Conservation (phyloP, 768 basidiomycete genomes). For the Trametes elegans region DNA sequence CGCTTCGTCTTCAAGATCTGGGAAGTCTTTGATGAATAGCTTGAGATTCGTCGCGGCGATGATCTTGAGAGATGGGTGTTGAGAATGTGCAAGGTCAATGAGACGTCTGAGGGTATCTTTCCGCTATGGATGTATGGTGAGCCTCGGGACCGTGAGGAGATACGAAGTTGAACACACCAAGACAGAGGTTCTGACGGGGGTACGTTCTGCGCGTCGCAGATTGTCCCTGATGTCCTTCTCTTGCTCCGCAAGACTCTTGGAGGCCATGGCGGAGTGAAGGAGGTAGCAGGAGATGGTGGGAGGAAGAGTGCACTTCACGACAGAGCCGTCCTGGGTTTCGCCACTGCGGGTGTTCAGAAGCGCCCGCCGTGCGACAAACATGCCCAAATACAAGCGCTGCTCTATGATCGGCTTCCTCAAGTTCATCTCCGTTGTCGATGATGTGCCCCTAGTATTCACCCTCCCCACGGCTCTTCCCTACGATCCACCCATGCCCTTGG, state of each 20-base stretch:
- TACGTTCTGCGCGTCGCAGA: slow-evolving; percentile 45
- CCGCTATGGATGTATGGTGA: slow-evolving; percentile 38
- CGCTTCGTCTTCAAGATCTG: slow-evolving; percentile 69
- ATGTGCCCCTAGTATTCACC: no score
- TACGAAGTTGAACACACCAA: slow-evolving; percentile 34
- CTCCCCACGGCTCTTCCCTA: no score
- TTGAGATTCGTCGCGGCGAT: slow-evolving; percentile 58
- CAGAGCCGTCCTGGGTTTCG: no score
- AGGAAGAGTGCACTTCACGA: not conserved
- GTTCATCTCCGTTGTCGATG: no score
- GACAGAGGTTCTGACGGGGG: slow-evolving; percentile 36
- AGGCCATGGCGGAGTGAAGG: slow-evolving; percentile 24
- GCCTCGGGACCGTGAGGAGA: not conserved
- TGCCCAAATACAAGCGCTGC: not conserved
- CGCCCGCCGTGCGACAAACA: not conserved
- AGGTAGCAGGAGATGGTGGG: not conserved
- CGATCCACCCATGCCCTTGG: no score
- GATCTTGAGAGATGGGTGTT: slow-evolving; percentile 46
- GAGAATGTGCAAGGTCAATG: slow-evolving; percentile 52
- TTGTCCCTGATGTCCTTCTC: slow-evolving; percentile 39
- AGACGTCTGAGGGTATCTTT: slow-evolving; percentile 50
- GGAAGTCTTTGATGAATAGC: slow-evolving; percentile 61
- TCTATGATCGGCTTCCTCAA: no score
- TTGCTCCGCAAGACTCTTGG: slow-evolving; percentile 30
- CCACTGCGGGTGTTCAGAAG: no score